These are phyloP conservation scores for Thelephora aurantiotincta DNA, from an alignment of 768 basidiomycete genomes.

Conservation along the genomic window DNA sequence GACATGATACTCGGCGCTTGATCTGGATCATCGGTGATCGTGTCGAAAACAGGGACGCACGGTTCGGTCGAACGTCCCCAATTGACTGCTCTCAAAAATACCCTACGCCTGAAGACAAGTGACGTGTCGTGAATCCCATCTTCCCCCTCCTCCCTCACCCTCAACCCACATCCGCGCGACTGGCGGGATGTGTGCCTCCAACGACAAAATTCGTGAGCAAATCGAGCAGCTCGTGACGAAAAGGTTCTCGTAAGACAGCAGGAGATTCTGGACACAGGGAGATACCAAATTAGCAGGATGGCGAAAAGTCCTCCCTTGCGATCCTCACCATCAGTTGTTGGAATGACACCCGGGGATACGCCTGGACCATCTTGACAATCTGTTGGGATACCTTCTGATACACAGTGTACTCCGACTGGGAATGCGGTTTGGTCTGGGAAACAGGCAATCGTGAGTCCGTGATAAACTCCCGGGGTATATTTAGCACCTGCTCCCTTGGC, in stretches of 20 bases:
- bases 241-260: constrained; percentile 42
- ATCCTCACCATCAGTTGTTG: constrained; percentile 35
- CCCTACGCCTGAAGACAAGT: constrained; percentile 18
- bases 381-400: constrained; percentile 58
- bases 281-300: constrained; percentile 1
- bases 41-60: too few relatives aligned
- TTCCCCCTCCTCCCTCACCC: constrained; percentile 16
- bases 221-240: constrained; percentile 45
- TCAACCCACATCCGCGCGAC: constrained; percentile 44
- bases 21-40: too few relatives aligned
- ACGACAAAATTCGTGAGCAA: constrained; percentile 54
- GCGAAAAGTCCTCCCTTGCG: neutral
- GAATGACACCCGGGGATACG: constrained; percentile 36
- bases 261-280: constrained; percentile 25
- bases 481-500: constrained; percentile 49
- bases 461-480: neutral
- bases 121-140: constrained; percentile 41
- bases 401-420: constrained; percentile 50
- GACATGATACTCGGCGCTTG: too few relatives aligned
- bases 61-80: too few relatives aligned
- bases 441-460: constrained; percentile 1
- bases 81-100: too few relatives aligned
- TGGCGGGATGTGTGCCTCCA: constrained; percentile 60
- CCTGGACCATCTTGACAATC: constrained; percentile 42
- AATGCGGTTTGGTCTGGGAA: constrained; percentile 48